Base-by-base conservation (phyloP, 768 basidiomycete genomes). In the Serendipita sp. region DNA sequence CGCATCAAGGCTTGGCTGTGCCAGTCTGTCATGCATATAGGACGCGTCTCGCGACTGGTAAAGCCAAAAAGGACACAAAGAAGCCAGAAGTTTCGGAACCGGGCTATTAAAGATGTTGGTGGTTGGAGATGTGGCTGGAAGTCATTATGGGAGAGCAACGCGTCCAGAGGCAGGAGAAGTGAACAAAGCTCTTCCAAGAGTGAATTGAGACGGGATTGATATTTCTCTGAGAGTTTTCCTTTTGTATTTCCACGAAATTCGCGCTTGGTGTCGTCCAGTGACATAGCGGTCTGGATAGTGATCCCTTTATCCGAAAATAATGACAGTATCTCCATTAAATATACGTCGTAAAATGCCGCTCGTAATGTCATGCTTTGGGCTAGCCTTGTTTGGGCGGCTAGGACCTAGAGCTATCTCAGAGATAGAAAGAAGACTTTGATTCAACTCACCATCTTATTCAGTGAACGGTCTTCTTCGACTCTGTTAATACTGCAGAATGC, bases 41-140 rank as follows among this genome's bases (percentile, higher is more conserved):
- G 44, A 77, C 34, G 78, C 80, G 50, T 83, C 83, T 23, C 75
- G 77, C 36, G 78, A 77, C 37, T 79, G 2, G 90, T 86, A 68
- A 97, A 88, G 23, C 86, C 81, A 69, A 95, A 92, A 15, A 95
- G 80, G 29, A 88, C 81, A 71, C 90, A 92, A 18, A 97, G 74
- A 74, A 94, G 92, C 95, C 95, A 99, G 74, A 93, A 79, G 70
- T 91, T 92, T 48, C 93, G 83, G 80, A 96, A 98, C 23, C 91
- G 76, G 3, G 83, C 76, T 10, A 87, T 83, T 11, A 91, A 71
- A 27, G 83, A 83, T 3, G 82, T 70, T 0, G 84, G 77, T 18
- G 83, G 74, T 31, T 78, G 73, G 16, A 77, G 62, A 37, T 83
- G 80, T 1, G 87, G 83, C 50, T 80, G 78, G 72, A 87, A 88